Conservation (phyloP, 768 basidiomycete genomes). For the Russula brevipes region DNA sequence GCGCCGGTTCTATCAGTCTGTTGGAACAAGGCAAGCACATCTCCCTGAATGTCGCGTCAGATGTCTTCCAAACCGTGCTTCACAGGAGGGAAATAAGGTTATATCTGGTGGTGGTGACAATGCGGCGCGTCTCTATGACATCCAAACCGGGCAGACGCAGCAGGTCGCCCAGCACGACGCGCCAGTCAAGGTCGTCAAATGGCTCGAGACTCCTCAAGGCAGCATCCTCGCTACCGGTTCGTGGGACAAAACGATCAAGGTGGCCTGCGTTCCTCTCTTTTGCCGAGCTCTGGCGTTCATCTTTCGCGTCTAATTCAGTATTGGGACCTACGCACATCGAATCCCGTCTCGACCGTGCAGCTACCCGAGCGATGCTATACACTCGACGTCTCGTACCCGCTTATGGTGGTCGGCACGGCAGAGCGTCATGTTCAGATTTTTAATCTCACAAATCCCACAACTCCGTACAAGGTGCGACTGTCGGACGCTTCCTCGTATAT, state of each 20-base stretch:
- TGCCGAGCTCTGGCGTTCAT: conserved; percentile 1
- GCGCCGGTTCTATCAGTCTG: conserved; percentile 83
- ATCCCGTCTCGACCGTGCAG: conserved; percentile 69
- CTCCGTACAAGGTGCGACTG: conserved; percentile 61
- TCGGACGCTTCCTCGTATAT: neutral
- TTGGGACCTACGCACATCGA: conserved; percentile 82
- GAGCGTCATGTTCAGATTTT: conserved; percentile 89
- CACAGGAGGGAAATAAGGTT: conserved; percentile 82
- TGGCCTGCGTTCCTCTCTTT: conserved; percentile 33
- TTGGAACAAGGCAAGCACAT: conserved; percentile 76
- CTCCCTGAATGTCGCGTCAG: neutral
- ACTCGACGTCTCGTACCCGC: conserved; percentile 72
- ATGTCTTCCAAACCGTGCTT: conserved; percentile 10
- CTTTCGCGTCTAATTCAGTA: conserved; percentile 48
- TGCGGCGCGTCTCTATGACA: conserved; percentile 89
- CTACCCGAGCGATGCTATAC: conserved; percentile 91
- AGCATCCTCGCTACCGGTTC: conserved; percentile 88
- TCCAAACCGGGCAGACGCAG: conserved; percentile 69
- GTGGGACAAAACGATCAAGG: conserved; percentile 98
- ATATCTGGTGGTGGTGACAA: conserved; percentile 95
- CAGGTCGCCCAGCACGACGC: conserved; percentile 92
- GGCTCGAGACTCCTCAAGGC: conserved; percentile 69
- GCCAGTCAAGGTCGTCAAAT: conserved; percentile 76
- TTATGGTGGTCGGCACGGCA: conserved; percentile 90
- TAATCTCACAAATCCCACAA: conserved; percentile 77